Evolutionary conservation across 2,329 filamentous ascomycete species (phyloP).

Genomic region (Samsoniella hepiali): DNA sequence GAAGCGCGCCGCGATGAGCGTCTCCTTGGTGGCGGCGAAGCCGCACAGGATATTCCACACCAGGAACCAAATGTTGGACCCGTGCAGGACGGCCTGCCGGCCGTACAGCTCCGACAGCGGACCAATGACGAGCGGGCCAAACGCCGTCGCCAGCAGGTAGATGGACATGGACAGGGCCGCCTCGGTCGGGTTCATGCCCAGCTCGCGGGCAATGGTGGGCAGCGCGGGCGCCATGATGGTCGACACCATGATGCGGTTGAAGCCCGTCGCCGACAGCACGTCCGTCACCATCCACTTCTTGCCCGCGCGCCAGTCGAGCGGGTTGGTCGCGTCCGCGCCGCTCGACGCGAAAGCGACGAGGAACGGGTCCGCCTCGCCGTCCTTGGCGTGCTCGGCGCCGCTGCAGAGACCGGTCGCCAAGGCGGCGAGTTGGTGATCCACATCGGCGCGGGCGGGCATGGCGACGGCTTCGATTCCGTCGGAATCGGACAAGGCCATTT

Average conservation of each 20-base stretch:
- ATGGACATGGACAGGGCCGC: constrained; percentile 47
- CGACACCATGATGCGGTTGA: constrained; percentile 50
- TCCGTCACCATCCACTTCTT: constrained; percentile 49
- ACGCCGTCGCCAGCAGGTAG: constrained; percentile 41
- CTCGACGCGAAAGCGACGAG: constrained; percentile 28
- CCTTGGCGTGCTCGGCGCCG: not conserved
- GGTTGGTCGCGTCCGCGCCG: constrained; percentile 34
- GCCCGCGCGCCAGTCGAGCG: constrained; percentile 36
- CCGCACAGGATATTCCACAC: constrained; percentile 47
- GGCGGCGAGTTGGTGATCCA: not conserved
- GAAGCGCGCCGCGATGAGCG: constrained; percentile 44
- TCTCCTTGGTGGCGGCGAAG: constrained; percentile 36
- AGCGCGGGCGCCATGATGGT: constrained; percentile 53
- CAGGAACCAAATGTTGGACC: constrained; percentile 48
- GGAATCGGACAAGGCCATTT: not conserved
- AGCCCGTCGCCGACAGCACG: constrained; percentile 47
- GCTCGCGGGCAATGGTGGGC: constrained; percentile 45
- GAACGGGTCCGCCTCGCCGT: constrained; percentile 21
- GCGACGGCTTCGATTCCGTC: not conserved
- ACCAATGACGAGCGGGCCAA: constrained; percentile 43
- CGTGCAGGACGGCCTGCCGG: constrained; percentile 39
- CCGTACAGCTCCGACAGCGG: constrained; percentile 50
- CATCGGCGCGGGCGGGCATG: not conserved
- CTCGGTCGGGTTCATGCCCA: constrained; percentile 47
- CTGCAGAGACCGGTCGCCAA: not conserved